Evolutionary conservation across 2,329 filamentous ascomycete genomes (phyloP), one percentile per base, ranked within the genome.

Genomic region (Trematosphaeria pertusa): DNA sequence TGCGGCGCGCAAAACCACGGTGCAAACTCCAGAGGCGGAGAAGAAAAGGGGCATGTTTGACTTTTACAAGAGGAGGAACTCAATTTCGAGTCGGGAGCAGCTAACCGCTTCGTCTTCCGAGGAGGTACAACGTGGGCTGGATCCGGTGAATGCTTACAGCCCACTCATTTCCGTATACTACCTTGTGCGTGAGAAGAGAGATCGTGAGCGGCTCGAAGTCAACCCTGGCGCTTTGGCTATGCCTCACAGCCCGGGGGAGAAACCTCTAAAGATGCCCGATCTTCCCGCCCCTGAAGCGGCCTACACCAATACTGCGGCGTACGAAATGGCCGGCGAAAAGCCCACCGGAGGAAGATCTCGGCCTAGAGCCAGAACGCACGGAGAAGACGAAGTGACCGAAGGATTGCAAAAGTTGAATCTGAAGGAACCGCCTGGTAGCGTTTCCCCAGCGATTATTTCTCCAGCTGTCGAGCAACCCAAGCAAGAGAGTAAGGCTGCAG

Each of bases 11-110:
- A 90, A 86, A 74, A 88, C 82, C 40, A 71, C 75, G 7, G 56
- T 81, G 71, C 58, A 85, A 67, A 70, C 81, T 69, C 63, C 82
- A 52, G 69, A 86, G 75, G 67, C 85, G 12, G 77, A 81, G n/a
- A 91, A 96, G 73, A 95, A 91, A 76, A 85, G 93, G 44, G 89
- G 90, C 8, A 93, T 97, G 4, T 97, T 97, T 60, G 93, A 97
- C 67, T 97, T 99, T 65, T 99, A 97, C 75, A 97, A 96, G 74
- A 83, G 94, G 57, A 84, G 92, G 48, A 97, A 92, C 67, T 97
- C 93, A 1, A 87, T 86, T 32, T 90, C 84, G 42, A 97, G 94
- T 71, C 85, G 89, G 56, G 94, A 97, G 67, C 96, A 91, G 3
- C 77, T 99, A 54, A 81, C 82, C 4, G 87, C 86, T 1, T 87